phyloP scores from a whole-genome alignment of 495 filamentous ascomycete genomes.

The Penicillium diatomitis region DNA sequence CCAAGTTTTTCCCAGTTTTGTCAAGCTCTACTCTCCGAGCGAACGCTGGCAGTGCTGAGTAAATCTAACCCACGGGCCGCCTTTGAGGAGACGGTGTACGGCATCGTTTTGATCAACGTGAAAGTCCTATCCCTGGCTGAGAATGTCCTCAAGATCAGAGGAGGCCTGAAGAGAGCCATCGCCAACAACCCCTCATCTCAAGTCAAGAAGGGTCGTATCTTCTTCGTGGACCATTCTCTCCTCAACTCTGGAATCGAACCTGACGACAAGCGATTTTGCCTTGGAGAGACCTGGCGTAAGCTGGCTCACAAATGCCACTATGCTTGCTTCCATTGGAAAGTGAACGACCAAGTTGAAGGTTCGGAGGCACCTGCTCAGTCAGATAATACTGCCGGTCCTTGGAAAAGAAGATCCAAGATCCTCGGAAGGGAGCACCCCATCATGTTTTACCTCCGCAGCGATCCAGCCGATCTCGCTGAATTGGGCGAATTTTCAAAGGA shows the following conservation, averaged over 20 bases:
- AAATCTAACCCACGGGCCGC: slow-evolving; percentile 18
- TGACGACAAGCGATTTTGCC: slow-evolving; percentile 15
- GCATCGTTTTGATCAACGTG: slow-evolving; percentile 15
- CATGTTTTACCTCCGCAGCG: too few species aligned
- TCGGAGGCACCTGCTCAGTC: too few species aligned
- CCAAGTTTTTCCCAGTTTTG: slow-evolving; percentile 10
- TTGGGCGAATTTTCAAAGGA: too few species aligned
- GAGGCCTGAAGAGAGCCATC: slow-evolving; percentile 6
- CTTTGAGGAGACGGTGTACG: slow-evolving; percentile 8
- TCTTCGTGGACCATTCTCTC: slow-evolving; percentile 25
- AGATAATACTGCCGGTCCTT: too few species aligned
- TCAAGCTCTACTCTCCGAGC: slow-evolving; percentile 6
- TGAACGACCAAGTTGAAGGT: too few species aligned
- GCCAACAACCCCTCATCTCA: background rate
- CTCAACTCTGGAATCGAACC: slow-evolving; percentile 7
- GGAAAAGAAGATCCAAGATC: too few species aligned
- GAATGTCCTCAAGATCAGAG: slow-evolving; percentile 17
- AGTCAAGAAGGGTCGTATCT: slow-evolving; percentile 19
- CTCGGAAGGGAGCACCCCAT: too few species aligned
- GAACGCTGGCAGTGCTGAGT: background rate
- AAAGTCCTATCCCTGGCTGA: slow-evolving; percentile 10
- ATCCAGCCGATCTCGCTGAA: too few species aligned
- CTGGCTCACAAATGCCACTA: slow-evolving; percentile 25
- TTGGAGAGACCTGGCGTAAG: slow-evolving; percentile 23
- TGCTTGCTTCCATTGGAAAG: slow-evolving; percentile 25